Base-by-base conservation (phyloP, 1,139 yeast species). In the Suhomyces chickasaworum region DNA sequence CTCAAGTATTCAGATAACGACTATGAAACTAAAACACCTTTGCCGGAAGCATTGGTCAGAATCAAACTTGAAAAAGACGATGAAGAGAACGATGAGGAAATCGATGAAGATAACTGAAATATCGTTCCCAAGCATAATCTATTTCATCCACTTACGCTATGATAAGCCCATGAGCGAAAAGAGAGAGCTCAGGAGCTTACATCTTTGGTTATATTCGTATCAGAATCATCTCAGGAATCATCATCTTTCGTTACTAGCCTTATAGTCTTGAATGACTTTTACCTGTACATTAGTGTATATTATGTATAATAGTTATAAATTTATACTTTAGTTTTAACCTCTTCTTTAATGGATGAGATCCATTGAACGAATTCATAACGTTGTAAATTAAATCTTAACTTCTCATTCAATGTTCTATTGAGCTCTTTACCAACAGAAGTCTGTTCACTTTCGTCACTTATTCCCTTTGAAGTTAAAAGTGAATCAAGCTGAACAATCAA, bases 11-110 rank as follows among this genome's bases (percentile, higher is more conserved):
- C 75, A 0, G 76, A 75, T 21, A 66, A 67, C 29, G 83, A 78
- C 52, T 75, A 73, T 45, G 79, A 77, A 57, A 62, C 43, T 2
- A 57, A 51, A 15, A 48, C 55, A 1, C 71, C 73, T n/a, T 56
- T 72, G 48, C 78, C 77, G 40, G 67, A 88, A 58, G 77, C 89
- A 0, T 68, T 89, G 52, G 89, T 89, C 4, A 71, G 96, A 42
- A 77, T 87, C 30, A 72, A 79, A 46, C 66, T 84, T 21, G 78
- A 77, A 30, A 67, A 72, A 46, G 71, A 64, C 20, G 60, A 58
- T 31, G 65, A 41, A 12, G 47, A 27, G 22, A 9, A n/a, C n/a
- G 56, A 53, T 9, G 62, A 61, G 46, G 42, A 39, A 39, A 46
- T 49, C 34, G 49, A 44, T 42, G 45, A 50, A 41, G 53, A 25